These are phyloP conservation scores for Quercus phellos DNA, from an alignment of 331 rosid genomes.

Conservation along the genomic window DNA sequence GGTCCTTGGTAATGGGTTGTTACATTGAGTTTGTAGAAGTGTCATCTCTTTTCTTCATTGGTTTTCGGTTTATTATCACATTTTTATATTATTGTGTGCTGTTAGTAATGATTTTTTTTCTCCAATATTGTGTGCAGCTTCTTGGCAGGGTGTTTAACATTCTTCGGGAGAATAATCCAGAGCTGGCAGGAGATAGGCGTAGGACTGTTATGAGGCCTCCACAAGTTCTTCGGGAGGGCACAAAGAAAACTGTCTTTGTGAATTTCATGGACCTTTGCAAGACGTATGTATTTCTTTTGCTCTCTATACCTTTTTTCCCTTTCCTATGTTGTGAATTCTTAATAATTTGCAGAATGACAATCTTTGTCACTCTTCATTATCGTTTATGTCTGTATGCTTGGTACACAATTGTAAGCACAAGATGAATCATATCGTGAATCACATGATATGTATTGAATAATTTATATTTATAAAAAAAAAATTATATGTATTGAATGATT, in stretches of 20 bases:
- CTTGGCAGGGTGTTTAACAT: slow-evolving; percentile 89
- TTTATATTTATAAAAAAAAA: no score
- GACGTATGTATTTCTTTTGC: slow-evolving; percentile 48
- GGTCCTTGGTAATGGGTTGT: not conserved
- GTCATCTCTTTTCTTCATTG: no score
- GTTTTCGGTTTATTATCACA: no score
- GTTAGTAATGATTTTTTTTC: not conserved
- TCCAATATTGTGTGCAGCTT: slow-evolving; percentile 47
- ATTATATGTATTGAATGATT: no score
- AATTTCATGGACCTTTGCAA: slow-evolving; percentile 98
- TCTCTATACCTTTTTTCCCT: not conserved
- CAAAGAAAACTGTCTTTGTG: slow-evolving; percentile 95
- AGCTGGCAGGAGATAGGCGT: slow-evolving; percentile 88
- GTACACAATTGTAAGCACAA: no score
- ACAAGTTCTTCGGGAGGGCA: slow-evolving; percentile 97
- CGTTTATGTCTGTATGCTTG: no score
- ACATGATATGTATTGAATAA: no score
- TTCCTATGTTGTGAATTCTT: not conserved
- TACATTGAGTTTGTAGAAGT: no score
- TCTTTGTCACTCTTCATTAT: no score
- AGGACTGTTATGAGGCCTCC: slow-evolving; percentile 99
- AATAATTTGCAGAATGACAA: not conserved
- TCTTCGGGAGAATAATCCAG: slow-evolving; percentile 88
- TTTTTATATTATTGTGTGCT: not conserved
- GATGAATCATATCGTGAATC: no score